A percentile compares a stretch with the other conserved stretches of the same genome.
These are phyloP conservation scores for Colletotrichum sp. DNA, from an alignment of 2,329 filamentous ascomycete genomes.

Conservation along the genomic window DNA sequence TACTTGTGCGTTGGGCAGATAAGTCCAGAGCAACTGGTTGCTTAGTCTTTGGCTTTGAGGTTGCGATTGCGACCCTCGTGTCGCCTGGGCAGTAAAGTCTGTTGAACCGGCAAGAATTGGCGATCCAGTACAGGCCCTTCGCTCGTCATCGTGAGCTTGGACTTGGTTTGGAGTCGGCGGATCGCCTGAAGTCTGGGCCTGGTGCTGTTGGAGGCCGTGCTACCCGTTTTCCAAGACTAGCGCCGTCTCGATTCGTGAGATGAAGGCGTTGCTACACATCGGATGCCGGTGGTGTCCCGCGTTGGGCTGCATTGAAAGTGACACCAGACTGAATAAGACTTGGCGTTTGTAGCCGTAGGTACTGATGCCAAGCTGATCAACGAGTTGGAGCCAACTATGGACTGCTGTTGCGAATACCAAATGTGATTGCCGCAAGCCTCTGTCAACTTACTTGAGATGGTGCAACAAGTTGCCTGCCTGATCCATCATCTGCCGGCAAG, in stretches of 20 bases:
- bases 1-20: neutral
- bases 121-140: neutral
- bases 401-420: neutral
- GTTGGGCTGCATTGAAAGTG: neutral
- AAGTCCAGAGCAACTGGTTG: neutral
- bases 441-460: neutral
- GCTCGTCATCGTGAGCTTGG: neutral
- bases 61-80: neutral
- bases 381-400: neutral
- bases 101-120: neutral
- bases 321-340: neutral
- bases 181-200: neutral
- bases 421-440: neutral
- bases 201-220: neutral
- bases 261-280: neutral
- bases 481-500: neutral
- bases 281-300: neutral
- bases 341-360: accelerated
- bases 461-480: neutral
- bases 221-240: neutral
- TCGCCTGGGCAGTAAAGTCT: neutral
- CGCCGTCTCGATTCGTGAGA: neutral
- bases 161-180: neutral
- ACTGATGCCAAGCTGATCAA: neutral
- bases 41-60: neutral